Evolutionary conservation across 768 basidiomycete genomes (phyloP).

Genomic region (Ramaria sp.): DNA sequence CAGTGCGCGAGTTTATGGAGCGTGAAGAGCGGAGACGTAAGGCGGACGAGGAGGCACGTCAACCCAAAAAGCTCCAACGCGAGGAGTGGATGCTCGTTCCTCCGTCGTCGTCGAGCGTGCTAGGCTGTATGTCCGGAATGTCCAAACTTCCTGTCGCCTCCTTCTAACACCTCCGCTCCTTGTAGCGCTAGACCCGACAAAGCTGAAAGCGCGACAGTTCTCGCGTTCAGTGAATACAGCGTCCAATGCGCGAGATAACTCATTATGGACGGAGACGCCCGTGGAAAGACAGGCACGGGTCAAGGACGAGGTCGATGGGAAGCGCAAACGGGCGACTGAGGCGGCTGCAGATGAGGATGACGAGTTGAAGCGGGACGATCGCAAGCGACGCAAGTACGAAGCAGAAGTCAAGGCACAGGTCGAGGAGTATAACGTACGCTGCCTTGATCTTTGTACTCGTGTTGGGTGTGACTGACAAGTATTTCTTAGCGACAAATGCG

Average conservation of each 20-base stretch:
- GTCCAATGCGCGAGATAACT: slow-evolving; percentile 38
- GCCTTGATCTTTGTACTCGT: too few species aligned
- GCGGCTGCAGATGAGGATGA: slow-evolving; percentile 25
- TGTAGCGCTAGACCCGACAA: slow-evolving; percentile 78
- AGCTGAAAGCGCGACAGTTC: slow-evolving; percentile 72
- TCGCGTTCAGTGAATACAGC: slow-evolving; percentile 35
- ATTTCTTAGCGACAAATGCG: slow-evolving; percentile 25
- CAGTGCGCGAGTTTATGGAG: slow-evolving; percentile 75
- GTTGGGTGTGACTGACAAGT: neutral
- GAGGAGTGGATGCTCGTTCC: slow-evolving; percentile 99
- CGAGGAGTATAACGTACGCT: slow-evolving; percentile 61
- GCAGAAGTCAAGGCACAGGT: slow-evolving; percentile 62
- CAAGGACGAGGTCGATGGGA: slow-evolving; percentile 92
- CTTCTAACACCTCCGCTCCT: neutral
- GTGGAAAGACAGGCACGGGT: slow-evolving; percentile 83
- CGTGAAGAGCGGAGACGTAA: slow-evolving; percentile 70
- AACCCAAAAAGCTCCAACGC: slow-evolving; percentile 69
- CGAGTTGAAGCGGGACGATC: slow-evolving; percentile 31
- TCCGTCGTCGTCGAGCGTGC: slow-evolving; percentile 68
- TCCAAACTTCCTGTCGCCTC: neutral
- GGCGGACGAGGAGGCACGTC: slow-evolving; percentile 51
- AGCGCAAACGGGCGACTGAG: slow-evolving; percentile 57
- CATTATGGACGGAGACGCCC: slow-evolving; percentile 96
- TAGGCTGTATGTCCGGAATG: slow-evolving; percentile 53
- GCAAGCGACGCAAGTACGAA: slow-evolving; percentile 53